Percentiles rank a stretch among this genome's conserved stretches.
Conservation (phyloP, 148 eudicot genomes). For the Spergularia marina region DNA sequence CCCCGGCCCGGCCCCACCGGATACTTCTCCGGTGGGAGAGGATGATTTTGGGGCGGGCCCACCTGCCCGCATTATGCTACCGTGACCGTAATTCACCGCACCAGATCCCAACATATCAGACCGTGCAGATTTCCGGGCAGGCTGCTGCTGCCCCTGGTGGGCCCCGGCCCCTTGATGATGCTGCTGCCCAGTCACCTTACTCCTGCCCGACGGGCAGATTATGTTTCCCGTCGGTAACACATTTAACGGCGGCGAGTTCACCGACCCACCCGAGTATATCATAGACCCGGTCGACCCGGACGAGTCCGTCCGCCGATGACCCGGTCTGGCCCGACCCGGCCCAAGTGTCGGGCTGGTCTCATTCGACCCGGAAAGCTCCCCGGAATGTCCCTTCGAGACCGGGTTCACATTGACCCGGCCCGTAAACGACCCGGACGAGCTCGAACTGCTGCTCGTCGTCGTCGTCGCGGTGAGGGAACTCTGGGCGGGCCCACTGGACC, state of each 20-base stretch:
- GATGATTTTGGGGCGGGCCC: constrained; percentile 12
- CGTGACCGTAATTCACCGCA: constrained; percentile 64
- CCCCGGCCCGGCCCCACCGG: not conserved
- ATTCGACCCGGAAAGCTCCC: constrained; percentile 47
- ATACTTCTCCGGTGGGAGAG: constrained; percentile 3
- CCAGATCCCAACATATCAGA: constrained; percentile 63
- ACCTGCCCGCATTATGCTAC: constrained; percentile 64
- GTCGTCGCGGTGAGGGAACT: constrained; percentile 30
- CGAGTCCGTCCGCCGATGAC: constrained; percentile 51
- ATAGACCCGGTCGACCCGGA: constrained; percentile 42
- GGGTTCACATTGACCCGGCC: constrained; percentile 35
- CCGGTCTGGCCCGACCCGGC: constrained; percentile 20
- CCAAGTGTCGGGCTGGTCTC: constrained; percentile 15
- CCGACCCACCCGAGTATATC: constrained; percentile 39
- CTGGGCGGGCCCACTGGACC: constrained; percentile 24
- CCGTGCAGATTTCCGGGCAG: constrained; percentile 28
- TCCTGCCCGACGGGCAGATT: constrained; percentile 63
- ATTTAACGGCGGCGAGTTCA: constrained; percentile 43
- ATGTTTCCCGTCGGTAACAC: constrained; percentile 65
- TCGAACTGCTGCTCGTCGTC: constrained; percentile 52
- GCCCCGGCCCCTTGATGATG: no score
- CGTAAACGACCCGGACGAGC: constrained; percentile 78
- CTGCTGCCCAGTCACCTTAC: constrained; percentile 40
- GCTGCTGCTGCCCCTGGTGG: constrained; percentile 5
- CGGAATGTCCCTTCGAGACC: constrained; percentile 46